A percentile compares a stretch with the other conserved stretches of the same genome.
phyloP scores from a whole-genome alignment of 768 basidiomycete species.

The Filobasidium wieringae region DNA sequence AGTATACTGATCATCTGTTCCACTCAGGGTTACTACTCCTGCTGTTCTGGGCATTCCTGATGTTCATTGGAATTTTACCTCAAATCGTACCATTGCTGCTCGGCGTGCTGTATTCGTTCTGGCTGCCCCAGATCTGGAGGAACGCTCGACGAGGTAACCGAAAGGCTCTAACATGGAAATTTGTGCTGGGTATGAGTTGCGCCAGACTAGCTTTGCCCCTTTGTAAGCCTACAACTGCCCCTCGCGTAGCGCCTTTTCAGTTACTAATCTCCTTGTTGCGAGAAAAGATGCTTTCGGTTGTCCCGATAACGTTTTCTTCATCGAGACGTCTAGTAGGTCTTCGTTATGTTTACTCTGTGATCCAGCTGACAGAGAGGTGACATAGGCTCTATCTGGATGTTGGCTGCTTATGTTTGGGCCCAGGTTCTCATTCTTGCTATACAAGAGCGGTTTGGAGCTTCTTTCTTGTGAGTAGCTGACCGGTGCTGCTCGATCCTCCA shows the following conservation, averaged over 20 bases:
- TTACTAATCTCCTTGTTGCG: not conserved
- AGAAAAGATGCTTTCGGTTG: constrained; percentile 64
- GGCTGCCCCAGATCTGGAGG: constrained; percentile 73
- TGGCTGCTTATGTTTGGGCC: not conserved
- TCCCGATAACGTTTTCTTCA: constrained; percentile 73
- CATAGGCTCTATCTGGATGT: not conserved
- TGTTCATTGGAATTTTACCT: constrained; percentile 47
- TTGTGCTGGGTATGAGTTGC: constrained; percentile 63
- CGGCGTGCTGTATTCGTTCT: constrained; percentile 61
- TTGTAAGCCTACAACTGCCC: constrained; percentile 48
- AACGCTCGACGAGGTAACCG: constrained; percentile 59
- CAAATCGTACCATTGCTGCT: constrained; percentile 57
- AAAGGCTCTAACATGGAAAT: constrained; percentile 57
- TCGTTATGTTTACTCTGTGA: not conserved
- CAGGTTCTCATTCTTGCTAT: constrained; percentile 56
- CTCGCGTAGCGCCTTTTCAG: not conserved
- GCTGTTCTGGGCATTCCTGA: constrained; percentile 58
- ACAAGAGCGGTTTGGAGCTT: constrained; percentile 65
- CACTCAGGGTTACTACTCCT: constrained; percentile 56
- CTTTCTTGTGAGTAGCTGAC: constrained; percentile 52
- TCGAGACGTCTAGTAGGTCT: constrained; percentile 57
- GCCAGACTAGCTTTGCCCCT: constrained; percentile 59
- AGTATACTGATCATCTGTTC: not conserved
- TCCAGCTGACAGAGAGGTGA: not conserved
- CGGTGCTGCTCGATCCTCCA: not conserved